phyloP scores from a whole-genome alignment of 768 basidiomycete genomes.

The Termitomyces eurrhizus region DNA sequence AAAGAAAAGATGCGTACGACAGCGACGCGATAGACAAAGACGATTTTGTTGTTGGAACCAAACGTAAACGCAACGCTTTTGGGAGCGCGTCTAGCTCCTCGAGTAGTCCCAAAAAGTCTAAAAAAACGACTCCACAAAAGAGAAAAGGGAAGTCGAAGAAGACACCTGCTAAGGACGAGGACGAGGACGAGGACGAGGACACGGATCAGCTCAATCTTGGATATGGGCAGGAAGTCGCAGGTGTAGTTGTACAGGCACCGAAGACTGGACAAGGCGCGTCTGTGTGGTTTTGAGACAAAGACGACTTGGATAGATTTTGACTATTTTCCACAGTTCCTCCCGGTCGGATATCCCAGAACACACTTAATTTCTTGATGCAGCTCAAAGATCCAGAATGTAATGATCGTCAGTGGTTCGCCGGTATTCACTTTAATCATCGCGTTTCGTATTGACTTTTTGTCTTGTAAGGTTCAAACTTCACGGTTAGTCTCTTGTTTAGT shows the following conservation, averaged over 20 bases:
- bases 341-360: conserved; percentile 84
- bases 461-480: conserved; percentile 76
- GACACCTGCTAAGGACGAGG: conserved; percentile 25
- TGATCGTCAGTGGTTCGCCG: conserved; percentile 71
- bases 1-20: conserved; percentile 18
- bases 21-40: conserved; percentile 32
- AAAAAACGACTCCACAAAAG: conserved; percentile 21
- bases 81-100: conserved; percentile 13
- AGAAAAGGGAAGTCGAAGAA: conserved; percentile 20
- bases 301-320: not conserved
- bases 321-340: conserved; percentile 54
- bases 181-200: conserved; percentile 39
- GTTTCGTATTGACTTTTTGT: not conserved
- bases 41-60: conserved; percentile 18
- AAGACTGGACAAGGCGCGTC: conserved; percentile 72
- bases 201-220: conserved; percentile 40
- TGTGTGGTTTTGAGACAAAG: not conserved
- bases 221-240: conserved; percentile 70
- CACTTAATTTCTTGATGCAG: conserved; percentile 69
- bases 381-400: conserved; percentile 76
- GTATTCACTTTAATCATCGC: not conserved
- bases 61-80: conserved; percentile 20
- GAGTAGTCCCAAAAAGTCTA: conserved; percentile 25
- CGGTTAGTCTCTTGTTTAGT: conserved; percentile 36
- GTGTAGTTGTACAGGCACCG: conserved; percentile 76